These are phyloP conservation scores for Diplocarpon rosae DNA, from an alignment of 2,329 filamentous ascomycete genomes.

Conservation along the genomic window DNA sequence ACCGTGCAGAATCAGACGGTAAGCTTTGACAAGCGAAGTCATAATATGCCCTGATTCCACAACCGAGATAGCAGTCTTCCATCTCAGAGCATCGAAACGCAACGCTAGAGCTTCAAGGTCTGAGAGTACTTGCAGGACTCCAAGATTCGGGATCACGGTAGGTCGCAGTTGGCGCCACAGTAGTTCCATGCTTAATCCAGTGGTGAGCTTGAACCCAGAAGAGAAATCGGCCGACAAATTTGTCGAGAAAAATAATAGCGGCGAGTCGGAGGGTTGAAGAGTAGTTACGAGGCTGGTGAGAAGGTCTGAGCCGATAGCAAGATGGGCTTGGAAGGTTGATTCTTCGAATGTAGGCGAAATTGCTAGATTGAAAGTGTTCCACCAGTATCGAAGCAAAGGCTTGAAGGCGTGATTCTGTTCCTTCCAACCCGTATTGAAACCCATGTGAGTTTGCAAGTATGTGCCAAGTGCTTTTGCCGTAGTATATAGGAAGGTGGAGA, in stretches of 20 bases:
- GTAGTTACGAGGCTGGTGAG: slow-evolving; percentile 5
- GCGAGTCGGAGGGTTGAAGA: not conserved
- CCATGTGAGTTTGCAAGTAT: slow-evolving; percentile 32
- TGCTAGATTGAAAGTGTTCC: slow-evolving; percentile 40
- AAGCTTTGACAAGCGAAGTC: slow-evolving; percentile 43
- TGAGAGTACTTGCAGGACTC: slow-evolving; percentile 35
- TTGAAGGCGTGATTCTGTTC: slow-evolving; percentile 30
- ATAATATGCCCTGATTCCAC: slow-evolving; percentile 42
- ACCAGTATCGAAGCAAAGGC: slow-evolving; percentile 41
- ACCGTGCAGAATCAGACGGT: slow-evolving; percentile 40
- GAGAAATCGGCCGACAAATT: slow-evolving; percentile 48
- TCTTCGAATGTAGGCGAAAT: slow-evolving; percentile 43
- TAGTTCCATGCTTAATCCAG: slow-evolving; percentile 68
- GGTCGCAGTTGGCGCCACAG: slow-evolving; percentile 69
- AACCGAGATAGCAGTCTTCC: slow-evolving; percentile 43
- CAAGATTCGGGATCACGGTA: slow-evolving; percentile 37
- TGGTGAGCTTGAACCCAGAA: slow-evolving; percentile 59
- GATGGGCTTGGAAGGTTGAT: slow-evolving; percentile 51
- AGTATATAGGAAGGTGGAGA: slow-evolving; percentile 39
- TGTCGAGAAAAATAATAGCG: slow-evolving; percentile 21
- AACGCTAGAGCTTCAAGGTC: slow-evolving; percentile 45
- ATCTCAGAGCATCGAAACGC: slow-evolving; percentile 50
- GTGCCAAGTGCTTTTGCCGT: slow-evolving; percentile 32
- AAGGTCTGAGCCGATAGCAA: slow-evolving; percentile 32
- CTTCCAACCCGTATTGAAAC: slow-evolving; percentile 24